Percentiles rank a stretch among this genome's conserved stretches.
Evolutionary conservation across 169 alveolate species (phyloP).

Genomic region (Plasmodium berghei): DNA sequence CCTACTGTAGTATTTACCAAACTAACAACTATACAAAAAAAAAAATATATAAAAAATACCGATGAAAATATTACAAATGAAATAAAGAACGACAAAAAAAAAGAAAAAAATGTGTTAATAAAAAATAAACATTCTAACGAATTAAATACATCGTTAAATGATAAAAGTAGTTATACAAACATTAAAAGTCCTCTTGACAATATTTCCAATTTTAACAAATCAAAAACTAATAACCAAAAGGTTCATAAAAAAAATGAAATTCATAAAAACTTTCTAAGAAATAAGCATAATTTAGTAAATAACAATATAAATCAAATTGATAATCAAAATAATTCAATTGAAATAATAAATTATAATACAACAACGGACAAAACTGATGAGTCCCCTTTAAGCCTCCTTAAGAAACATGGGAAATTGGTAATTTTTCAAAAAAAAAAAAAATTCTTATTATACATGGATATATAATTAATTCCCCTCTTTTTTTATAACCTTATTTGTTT

Average conservation of each 20-base stretch:
- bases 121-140: too few relatives aligned
- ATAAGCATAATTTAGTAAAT: too few relatives aligned
- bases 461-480: background rate
- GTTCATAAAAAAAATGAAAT: too few relatives aligned
- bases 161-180: too few relatives aligned
- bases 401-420: conserved; percentile 59
- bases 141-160: too few relatives aligned
- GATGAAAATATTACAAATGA: background rate
- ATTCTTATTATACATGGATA: background rate
- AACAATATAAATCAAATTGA: too few relatives aligned
- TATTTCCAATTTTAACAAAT: too few relatives aligned
- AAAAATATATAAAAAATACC: background rate
- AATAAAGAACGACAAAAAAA: background rate
- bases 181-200: too few relatives aligned
- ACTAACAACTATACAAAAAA: background rate
- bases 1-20: background rate
- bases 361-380: conserved; percentile 9
- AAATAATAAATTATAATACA: too few relatives aligned
- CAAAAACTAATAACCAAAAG: too few relatives aligned
- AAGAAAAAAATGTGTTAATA: background rate
- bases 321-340: too few relatives aligned
- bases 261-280: too few relatives aligned
- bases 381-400: conserved; percentile 33
- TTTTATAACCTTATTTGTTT: background rate
- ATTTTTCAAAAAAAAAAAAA: background rate